These are phyloP conservation scores for Melocanna baccifera DNA, from an alignment of 176 grass and related monocot genomes.

Conservation along the genomic window DNA sequence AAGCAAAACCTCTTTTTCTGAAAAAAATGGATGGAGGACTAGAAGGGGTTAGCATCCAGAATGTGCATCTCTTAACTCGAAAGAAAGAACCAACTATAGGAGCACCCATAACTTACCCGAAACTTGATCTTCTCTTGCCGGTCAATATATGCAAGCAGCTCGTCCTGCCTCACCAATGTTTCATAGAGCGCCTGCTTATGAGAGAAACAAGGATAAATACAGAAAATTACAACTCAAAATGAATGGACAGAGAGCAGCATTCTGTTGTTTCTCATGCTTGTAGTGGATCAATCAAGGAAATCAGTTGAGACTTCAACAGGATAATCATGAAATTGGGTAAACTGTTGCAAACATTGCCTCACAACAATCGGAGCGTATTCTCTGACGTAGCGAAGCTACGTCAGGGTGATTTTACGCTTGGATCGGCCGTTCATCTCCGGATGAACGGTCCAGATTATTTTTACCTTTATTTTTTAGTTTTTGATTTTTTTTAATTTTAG, in stretches of 20 bases:
- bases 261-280: neutral
- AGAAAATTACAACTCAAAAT: neutral
- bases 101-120: slow-evolving; percentile 37
- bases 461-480: no score
- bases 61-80: neutral
- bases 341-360: neutral
- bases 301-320: neutral
- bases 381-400: no score
- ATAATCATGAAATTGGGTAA: neutral
- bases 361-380: no score
- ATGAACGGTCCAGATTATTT: no score
- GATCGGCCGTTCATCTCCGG: no score
- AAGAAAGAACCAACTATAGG: slow-evolving; percentile 5
- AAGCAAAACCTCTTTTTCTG: slow-evolving; percentile 62
- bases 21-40: neutral
- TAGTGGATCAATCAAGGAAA: neutral
- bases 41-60: neutral
- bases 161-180: slow-evolving; percentile 75
- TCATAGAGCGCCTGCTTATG: slow-evolving; percentile 59
- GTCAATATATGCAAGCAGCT: slow-evolving; percentile 80
- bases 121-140: slow-evolving; percentile 47
- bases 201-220: slow-evolving; percentile 22
- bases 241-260: neutral
- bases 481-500: no score
- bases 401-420: no score